Percentiles rank a stretch among this genome's conserved stretches.
phyloP scores from a whole-genome alignment of 2,329 filamentous ascomycete genomes.

The Aschersonia sp. region DNA sequence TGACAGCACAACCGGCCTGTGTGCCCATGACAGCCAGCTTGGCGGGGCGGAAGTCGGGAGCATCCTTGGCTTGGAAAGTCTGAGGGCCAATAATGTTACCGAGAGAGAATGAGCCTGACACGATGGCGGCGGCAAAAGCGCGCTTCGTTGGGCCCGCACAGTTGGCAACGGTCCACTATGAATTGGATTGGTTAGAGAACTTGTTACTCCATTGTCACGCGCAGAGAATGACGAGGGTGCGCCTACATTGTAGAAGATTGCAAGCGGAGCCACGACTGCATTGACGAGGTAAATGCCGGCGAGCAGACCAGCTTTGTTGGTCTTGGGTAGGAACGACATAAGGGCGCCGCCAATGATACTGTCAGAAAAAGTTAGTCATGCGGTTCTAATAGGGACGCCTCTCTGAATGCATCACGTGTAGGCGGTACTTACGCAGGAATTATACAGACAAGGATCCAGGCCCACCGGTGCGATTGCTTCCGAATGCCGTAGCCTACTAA shows the following conservation, averaged over 20 bases:
- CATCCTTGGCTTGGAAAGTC: constrained; percentile 37
- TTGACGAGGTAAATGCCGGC: constrained; percentile 37
- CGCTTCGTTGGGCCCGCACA: constrained; percentile 37
- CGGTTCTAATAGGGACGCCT: too few relatives aligned
- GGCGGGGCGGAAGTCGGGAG: constrained; percentile 35
- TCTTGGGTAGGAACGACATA: constrained; percentile 35
- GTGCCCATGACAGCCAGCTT: constrained; percentile 40
- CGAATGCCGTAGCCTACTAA: constrained; percentile 32
- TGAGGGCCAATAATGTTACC: constrained; percentile 43
- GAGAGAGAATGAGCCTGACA: constrained; percentile 34
- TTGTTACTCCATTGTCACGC: background rate
- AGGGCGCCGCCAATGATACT: constrained; percentile 33
- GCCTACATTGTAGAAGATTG: constrained; percentile 29
- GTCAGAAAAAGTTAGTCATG: background rate
- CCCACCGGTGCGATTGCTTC: constrained; percentile 31
- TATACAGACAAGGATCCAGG: constrained; percentile 32
- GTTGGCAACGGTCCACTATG: constrained; percentile 33
- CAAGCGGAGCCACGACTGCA: constrained; percentile 28
- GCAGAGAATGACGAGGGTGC: background rate
- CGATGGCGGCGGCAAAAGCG: constrained; percentile 31
- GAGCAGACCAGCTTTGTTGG: constrained; percentile 29
- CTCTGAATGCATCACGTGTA: too few relatives aligned
- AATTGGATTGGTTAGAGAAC: background rate
- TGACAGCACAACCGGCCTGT: constrained; percentile 25
- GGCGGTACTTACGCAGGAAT: constrained; percentile 25